Evolutionary conservation across 495 filamentous ascomycete genomes (phyloP), one percentile per base, ranked within the genome.

Genomic region (Aspergillus ostianus): DNA sequence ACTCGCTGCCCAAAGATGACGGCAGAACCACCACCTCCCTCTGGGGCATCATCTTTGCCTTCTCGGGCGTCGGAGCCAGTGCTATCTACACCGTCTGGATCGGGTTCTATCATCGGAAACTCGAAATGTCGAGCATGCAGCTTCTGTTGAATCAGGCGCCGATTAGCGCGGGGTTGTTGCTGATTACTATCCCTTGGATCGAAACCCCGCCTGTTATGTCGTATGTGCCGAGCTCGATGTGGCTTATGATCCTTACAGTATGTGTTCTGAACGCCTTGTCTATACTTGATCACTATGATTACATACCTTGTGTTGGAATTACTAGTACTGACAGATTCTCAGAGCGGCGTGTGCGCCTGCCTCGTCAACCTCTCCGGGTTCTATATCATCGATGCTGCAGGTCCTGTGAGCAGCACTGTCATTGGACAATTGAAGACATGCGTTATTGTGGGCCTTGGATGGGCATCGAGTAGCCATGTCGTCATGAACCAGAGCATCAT

Each of bases 311-410:
- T 4, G 12, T 17, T 23, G 7, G 20, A 58, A 58, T 10, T 4
- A 2, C 2, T 26, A 26, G 23, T 21, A 20, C 7, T 44, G 4
- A 44, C 32, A 3, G 15, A 18, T 4, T 53, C 63, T 51, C 29
- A 65, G 62, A 68, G 67, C 32, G 87, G 87, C 8, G 51, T 83
- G 15, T 84, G 85, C 58, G 88, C 88, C 4, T 82, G 81, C 27
- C 70, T 90, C 19, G 87, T 91, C 64, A 91, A 91, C 66, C 76
- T 90, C 51, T 87, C 84, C 8, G 87, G 90, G 64, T 91, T 91
- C 65, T 88, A 88, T 65, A 90, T 91, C 62, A 84, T 91, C 44
- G 86, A 84, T 23, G 83, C 83, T 47, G 84, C 87, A 2, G 88
- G 88, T 0, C 82, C 88, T 5, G 85, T 90, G 8, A 86, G 84